Percentiles rank a stretch among this genome's conserved stretches.
phyloP scores from a whole-genome alignment of 306 rosid genomes.

The Benincasa hispida region DNA sequence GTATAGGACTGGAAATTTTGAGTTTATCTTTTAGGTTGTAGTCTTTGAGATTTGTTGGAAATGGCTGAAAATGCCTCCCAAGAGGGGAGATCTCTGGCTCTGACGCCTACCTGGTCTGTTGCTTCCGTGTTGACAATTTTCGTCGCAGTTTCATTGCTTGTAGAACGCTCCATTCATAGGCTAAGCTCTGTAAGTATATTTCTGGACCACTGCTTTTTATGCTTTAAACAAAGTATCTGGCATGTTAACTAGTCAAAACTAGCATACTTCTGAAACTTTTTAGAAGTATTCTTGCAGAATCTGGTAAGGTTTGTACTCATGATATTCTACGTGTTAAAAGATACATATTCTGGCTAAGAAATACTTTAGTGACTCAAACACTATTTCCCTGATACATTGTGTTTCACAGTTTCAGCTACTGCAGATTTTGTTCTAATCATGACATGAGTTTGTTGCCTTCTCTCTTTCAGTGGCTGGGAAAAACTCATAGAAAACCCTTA shows the following conservation, averaged over 20 bases:
- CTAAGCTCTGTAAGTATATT: slow-evolving; percentile 33
- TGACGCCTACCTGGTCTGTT: slow-evolving; percentile 99
- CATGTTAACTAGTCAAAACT: neutral
- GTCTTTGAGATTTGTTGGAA: slow-evolving; percentile 18
- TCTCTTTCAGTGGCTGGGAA: slow-evolving; percentile 67
- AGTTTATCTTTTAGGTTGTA: neutral
- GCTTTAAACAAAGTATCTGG: neutral
- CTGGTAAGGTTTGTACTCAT: neutral
- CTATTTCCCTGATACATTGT: neutral
- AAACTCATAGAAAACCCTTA: slow-evolving; percentile 84
- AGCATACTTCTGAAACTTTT: neutral
- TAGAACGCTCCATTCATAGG: slow-evolving; percentile 82
- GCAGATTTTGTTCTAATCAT: neutral
- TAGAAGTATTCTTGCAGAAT: neutral
- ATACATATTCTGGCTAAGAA: neutral
- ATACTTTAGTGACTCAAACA: neutral
- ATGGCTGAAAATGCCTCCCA: slow-evolving; percentile 42
- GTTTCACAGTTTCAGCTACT: neutral
- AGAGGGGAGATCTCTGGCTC: slow-evolving; percentile 78
- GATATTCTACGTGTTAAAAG: neutral
- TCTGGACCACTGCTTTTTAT: neutral
- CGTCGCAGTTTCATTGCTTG: slow-evolving; percentile 83
- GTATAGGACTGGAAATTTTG: neutral
- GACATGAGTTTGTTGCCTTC: slow-evolving; percentile 3
- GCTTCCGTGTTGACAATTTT: slow-evolving; percentile 84